These are phyloP conservation scores for Pyrrhoderma lamaoense DNA, from an alignment of 1,284 basidiomycete genomes.

Conservation along the genomic window DNA sequence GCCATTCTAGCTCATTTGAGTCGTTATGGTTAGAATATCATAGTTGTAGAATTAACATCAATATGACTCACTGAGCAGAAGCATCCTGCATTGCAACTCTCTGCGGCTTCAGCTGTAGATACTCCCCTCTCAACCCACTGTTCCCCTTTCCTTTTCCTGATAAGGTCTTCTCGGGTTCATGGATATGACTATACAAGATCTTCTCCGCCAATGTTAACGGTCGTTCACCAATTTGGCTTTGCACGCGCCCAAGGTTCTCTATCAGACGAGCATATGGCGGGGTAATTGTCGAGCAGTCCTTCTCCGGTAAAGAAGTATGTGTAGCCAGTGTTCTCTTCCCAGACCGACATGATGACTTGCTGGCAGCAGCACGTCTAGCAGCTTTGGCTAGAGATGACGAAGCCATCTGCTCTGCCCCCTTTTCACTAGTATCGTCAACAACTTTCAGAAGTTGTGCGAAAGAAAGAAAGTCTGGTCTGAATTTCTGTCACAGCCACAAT, in stretches of 20 bases:
- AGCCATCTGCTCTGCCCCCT: no score
- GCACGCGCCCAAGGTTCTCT: slow-evolving; percentile 68
- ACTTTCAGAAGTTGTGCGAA: no score
- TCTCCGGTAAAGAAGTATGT: slow-evolving; percentile 44
- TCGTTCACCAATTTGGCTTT: slow-evolving; percentile 57
- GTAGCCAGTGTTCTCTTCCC: slow-evolving; percentile 41
- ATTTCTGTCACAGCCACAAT: slow-evolving; percentile 46
- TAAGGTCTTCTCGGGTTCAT: slow-evolving; percentile 72
- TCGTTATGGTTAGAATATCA: not conserved
- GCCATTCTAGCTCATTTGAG: slow-evolving; percentile 52
- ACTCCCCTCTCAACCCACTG: slow-evolving; percentile 68
- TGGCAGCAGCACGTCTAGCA: slow-evolving; percentile 10
- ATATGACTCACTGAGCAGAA: slow-evolving; percentile 77
- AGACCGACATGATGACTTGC: slow-evolving; percentile 15
- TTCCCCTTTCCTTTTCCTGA: slow-evolving; percentile 41
- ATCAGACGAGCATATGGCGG: slow-evolving; percentile 84
- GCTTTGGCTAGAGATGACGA: slow-evolving; percentile 11
- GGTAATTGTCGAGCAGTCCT: slow-evolving; percentile 74
- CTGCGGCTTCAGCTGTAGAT: slow-evolving; percentile 87
- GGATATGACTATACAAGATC: slow-evolving; percentile 92
- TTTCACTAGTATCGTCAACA: no score
- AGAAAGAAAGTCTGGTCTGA: slow-evolving; percentile 79
- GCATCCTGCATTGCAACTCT: slow-evolving; percentile 99
- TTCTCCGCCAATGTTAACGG: slow-evolving; percentile 95
- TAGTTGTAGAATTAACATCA: not conserved